phyloP scores from a whole-genome alignment of 208 protist species.

The Acanthamoeba lenticulata region DNA sequence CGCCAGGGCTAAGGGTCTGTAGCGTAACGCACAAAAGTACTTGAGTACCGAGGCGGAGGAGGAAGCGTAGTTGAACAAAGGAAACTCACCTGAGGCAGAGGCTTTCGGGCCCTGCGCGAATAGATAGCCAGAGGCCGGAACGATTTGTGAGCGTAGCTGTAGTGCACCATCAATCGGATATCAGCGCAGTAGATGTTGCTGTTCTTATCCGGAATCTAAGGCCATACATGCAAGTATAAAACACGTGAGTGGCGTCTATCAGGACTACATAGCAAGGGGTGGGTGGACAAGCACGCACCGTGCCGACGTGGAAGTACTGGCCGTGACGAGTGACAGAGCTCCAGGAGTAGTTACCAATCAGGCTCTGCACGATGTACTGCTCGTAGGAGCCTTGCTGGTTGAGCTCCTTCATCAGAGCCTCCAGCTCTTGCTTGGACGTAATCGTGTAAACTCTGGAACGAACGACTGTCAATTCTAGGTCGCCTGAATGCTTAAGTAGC shows the following conservation, averaged over 20 bases:
- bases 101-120: slow-evolving; percentile 76
- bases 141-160: slow-evolving; percentile 49
- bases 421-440: slow-evolving; percentile 80
- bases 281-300: neutral
- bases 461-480: neutral
- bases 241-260: neutral
- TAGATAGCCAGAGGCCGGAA: slow-evolving; percentile 83
- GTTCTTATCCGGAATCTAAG: slow-evolving; percentile 79
- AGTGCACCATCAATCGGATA: slow-evolving; percentile 84
- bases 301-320: slow-evolving; percentile 78
- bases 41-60: neutral
- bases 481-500: neutral
- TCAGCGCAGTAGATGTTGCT: slow-evolving; percentile 82
- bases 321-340: slow-evolving; percentile 47
- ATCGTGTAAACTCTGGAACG: slow-evolving; percentile 86
- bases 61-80: neutral
- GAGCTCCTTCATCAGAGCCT: slow-evolving; percentile 82
- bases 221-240: neutral
- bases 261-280: neutral
- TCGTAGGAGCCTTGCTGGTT: slow-evolving; percentile 78
- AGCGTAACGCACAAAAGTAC: neutral
- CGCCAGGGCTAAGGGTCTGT: slow-evolving; percentile 13
- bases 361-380: slow-evolving; percentile 85
- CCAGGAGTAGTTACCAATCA: slow-evolving; percentile 87
- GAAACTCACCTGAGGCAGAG: slow-evolving; percentile 27